Conservation (phyloP, 257 asterid species). For the Buddleja alternifolia region DNA sequence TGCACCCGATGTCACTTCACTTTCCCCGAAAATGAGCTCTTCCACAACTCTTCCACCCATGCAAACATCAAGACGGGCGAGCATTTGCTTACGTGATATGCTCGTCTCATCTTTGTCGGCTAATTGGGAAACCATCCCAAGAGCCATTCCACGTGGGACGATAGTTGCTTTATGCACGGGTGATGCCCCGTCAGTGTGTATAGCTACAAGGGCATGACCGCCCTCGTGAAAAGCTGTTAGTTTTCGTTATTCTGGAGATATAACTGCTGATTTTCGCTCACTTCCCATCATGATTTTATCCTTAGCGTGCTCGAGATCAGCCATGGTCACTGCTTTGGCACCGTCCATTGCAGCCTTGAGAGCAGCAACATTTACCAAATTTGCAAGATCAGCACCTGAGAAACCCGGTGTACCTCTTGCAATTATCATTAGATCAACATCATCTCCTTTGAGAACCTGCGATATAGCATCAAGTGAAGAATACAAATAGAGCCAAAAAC, state of each 20-base stretch:
- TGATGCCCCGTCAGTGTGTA: conserved; percentile 69
- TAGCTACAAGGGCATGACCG: conserved; percentile 81
- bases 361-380: conserved; percentile 75
- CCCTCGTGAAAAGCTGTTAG: conserved; percentile 85
- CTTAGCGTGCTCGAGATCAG: conserved; percentile 76
- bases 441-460: conserved; percentile 74
- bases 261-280: conserved; percentile 79
- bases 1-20: conserved; percentile 77
- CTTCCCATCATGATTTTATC: conserved; percentile 88
- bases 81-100: conserved; percentile 69
- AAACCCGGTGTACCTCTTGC: conserved; percentile 87
- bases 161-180: conserved; percentile 85
- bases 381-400: conserved; percentile 88
- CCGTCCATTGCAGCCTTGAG: conserved; percentile 87
- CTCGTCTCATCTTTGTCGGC: conserved; percentile 75
- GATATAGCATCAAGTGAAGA: conserved; percentile 22
- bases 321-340: conserved; percentile 69
- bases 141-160: conserved; percentile 77
- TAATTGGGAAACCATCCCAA: conserved; percentile 76
- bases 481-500: too few relatives aligned
- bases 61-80: conserved; percentile 68
- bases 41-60: conserved; percentile 92
- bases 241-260: conserved; percentile 67
- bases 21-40: conserved; percentile 75
- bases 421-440: conserved; percentile 68